Base-by-base conservation (phyloP, 116 monocot species). In the Phalaenopsis hybrid region DNA sequence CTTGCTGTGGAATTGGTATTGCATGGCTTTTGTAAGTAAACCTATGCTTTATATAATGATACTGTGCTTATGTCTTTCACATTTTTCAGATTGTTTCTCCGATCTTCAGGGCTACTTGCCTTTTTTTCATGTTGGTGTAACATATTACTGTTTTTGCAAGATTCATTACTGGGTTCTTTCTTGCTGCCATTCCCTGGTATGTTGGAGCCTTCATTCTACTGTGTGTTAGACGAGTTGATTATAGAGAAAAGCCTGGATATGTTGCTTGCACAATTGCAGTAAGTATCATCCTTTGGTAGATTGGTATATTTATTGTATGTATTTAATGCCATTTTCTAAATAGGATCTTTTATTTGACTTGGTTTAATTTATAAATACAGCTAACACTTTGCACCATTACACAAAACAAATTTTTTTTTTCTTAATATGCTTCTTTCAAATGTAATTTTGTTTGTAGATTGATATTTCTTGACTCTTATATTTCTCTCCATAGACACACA, bases 161-260 rank as follows among this genome's bases (percentile, higher is more conserved):
- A 84, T 89, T 89, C 61, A 78, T 89, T 6, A 11, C 79, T 82
- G 89, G 89, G 6, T 89, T 89, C 86, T 89, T 89, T 80, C 37
- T 86, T 61, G 89, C 80, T 84, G 89, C 86, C 37, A 86, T 89
- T 83, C 89, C 89, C 37, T 89, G 89, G 89, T 89, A 89, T 82
- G 79, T 89, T 82, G 89, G 81, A 72, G 89, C 89, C 28, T 86
- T 89, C 57, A 73, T 89, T 49, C 57, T 89, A 31, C 79, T 89
- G 10, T 89, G 84, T 82, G 84, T 82, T 57, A 77, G 77, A 49
- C 80, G 87, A 83, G 79, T 89, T 58, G 89, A 89, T 75, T 77
- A 86, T 72, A 83, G 89, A 81, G 89, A 89, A 63, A 87, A 87
- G 68, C 87, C 87, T 67, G 87, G 87, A 81, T 87, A 57, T 79